A percentile compares a stretch with the other conserved stretches of the same genome.
Evolutionary conservation across 352 stramenopile genomes (phyloP).

Genomic region (Phytophthora citrophthora): DNA sequence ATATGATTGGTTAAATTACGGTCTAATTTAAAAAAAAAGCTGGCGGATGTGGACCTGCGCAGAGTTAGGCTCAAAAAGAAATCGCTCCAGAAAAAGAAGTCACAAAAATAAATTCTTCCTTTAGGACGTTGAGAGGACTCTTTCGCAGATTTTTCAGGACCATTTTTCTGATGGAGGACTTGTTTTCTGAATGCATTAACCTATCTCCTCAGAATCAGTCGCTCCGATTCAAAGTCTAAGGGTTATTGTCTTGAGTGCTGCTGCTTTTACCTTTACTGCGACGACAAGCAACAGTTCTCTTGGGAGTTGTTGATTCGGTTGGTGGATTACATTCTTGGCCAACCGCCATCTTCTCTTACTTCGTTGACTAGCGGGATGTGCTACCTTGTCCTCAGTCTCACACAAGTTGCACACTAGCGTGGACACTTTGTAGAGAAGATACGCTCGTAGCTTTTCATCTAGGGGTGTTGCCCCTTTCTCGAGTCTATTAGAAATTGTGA

Average conservation of each 20-base stretch:
- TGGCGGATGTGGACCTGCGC: no score
- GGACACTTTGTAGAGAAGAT: conserved; percentile 6
- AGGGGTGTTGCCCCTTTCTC: neutral
- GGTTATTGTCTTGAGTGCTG: neutral
- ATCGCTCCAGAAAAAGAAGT: no score
- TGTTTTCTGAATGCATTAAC: no score
- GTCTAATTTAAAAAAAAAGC: no score
- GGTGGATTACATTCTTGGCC: neutral
- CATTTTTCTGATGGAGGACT: no score
- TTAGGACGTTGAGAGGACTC: no score
- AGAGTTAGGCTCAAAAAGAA: no score
- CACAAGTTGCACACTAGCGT: conserved; percentile 41
- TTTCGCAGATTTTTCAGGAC: no score
- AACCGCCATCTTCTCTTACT: conserved; percentile 1
- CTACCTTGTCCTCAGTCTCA: conserved; percentile 3
- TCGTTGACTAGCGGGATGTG: conserved; percentile 5
- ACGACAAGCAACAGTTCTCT: neutral
- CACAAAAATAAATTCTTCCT: no score
- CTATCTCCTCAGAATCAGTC: no score
- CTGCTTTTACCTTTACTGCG: conserved; percentile 1
- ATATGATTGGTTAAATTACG: no score
- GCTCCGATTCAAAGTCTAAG: no score
- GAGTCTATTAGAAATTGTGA: conserved; percentile 10
- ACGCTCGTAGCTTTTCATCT: conserved; percentile 18
- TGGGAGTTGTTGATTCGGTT: neutral